Evolutionary conservation across 805 yeast genomes (phyloP).

Genomic region (Sugiyamaella lignohabitans): DNA sequence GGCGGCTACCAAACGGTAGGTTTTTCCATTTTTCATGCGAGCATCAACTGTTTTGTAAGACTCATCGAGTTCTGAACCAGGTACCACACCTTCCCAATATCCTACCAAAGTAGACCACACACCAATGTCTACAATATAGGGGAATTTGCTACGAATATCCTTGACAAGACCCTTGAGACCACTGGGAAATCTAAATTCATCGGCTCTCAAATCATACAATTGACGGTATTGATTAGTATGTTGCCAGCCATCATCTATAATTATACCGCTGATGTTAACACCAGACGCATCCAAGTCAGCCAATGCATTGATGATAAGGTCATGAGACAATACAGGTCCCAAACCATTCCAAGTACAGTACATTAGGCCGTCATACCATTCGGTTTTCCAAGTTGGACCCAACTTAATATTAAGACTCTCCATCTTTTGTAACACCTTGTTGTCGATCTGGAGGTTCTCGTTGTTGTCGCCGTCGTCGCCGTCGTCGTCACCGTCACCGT

Average conservation of each 20-base stretch:
- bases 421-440: background rate
- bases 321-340: constrained; percentile 23
- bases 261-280: constrained; percentile 19
- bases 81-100: constrained; percentile 28
- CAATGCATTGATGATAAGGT: constrained; percentile 20
- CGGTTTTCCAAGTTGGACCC: constrained; percentile 1
- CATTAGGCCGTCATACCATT: constrained; percentile 26
- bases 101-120: constrained; percentile 32
- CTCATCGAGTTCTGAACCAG: constrained; percentile 22
- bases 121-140: constrained; percentile 26
- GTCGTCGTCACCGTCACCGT: background rate
- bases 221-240: constrained; percentile 18
- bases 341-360: constrained; percentile 32
- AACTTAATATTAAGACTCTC: background rate
- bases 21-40: constrained; percentile 3
- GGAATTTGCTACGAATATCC: constrained; percentile 15
- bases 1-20: constrained; percentile 2
- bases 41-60: constrained; percentile 15
- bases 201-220: constrained; percentile 23
- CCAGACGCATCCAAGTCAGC: constrained; percentile 21
- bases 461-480: background rate
- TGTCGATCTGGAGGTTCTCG: background rate
- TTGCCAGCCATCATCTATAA: constrained; percentile 33
- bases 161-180: constrained; percentile 26
- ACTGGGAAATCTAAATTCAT: constrained; percentile 22